A percentile compares a stretch with the other conserved stretches of the same genome.
Conservation (phyloP, 371 early-diverging fungal genomes). For the Circinella minor region DNA sequence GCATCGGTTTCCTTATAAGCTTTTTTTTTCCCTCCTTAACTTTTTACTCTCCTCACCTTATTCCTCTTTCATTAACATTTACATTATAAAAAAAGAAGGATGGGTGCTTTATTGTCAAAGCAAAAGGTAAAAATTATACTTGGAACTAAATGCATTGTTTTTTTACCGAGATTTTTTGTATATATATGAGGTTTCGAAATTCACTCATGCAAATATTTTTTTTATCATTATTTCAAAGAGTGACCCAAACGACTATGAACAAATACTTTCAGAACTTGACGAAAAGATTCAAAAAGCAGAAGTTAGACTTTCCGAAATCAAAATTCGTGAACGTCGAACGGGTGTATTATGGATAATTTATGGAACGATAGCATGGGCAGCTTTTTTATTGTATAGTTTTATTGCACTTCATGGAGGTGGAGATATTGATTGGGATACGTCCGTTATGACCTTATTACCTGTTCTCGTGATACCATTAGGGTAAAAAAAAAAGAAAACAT, state of each 20-base stretch:
- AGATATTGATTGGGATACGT: constrained; percentile 9
- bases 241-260: constrained; percentile 73
- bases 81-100: neutral
- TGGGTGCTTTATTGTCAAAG: constrained; percentile 16
- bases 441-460: constrained; percentile 22
- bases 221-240: constrained; percentile 15
- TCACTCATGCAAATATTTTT: neutral
- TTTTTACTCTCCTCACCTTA: neutral
- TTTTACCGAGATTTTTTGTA: no score
- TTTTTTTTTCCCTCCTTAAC: neutral
- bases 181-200: no score
- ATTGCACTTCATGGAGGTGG: constrained; percentile 23
- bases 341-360: constrained; percentile 75
- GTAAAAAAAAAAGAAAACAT: constrained; percentile 33
- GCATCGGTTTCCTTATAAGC: neutral
- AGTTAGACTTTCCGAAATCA: constrained; percentile 62
- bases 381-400: constrained; percentile 57
- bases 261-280: constrained; percentile 80
- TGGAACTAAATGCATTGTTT: no score
- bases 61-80: neutral
- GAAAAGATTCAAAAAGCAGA: constrained; percentile 76
- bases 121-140: constrained; percentile 2
- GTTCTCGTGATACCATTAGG: constrained; percentile 57
- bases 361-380: constrained; percentile 67
- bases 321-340: constrained; percentile 67